A percentile compares a stretch with the other conserved stretches of the same genome.
Conservation (phyloP, 306 rosid species). For the Ceratonia siliqua region DNA sequence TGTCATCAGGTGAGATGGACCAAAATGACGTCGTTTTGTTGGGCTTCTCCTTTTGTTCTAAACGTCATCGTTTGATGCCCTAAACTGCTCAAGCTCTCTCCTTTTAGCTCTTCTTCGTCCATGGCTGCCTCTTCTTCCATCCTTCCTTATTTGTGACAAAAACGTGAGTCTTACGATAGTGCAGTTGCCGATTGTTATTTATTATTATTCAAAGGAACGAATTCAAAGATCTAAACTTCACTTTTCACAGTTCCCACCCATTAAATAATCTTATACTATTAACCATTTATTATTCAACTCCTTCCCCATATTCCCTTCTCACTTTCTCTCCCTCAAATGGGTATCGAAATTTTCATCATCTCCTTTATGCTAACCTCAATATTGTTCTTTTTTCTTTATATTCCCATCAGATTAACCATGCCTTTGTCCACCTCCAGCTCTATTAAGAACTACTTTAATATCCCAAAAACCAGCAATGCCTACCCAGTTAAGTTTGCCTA, state of each 20-base stretch:
- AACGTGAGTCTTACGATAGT: too few relatives aligned
- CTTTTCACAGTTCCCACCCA: constrained; percentile 10
- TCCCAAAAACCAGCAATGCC: constrained; percentile 30
- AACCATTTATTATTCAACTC: neutral
- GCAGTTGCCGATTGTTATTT: too few relatives aligned
- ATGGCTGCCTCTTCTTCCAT: too few relatives aligned
- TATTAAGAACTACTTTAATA: constrained; percentile 35
- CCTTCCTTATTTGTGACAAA: too few relatives aligned
- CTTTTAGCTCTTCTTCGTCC: too few relatives aligned
- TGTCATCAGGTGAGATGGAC: too few relatives aligned
- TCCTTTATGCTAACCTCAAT: constrained; percentile 54
- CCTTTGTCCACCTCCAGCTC: constrained; percentile 50
- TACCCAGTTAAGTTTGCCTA: constrained; percentile 71
- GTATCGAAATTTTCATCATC: constrained; percentile 52
- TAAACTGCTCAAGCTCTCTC: too few relatives aligned
- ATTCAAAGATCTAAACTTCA: constrained; percentile 27
- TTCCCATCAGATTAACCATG: constrained; percentile 61
- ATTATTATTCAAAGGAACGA: constrained; percentile 46
- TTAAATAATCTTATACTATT: constrained; percentile 6
- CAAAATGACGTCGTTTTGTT: too few relatives aligned
- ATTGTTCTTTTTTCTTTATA: constrained; percentile 47
- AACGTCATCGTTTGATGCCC: too few relatives aligned
- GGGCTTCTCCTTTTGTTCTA: too few relatives aligned
- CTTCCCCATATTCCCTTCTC: neutral
- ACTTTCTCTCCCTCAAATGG: constrained; percentile 46